Base-by-base conservation (phyloP, 2,329 filamentous ascomycete genomes). In the Aspergillus pseudonomiae region DNA sequence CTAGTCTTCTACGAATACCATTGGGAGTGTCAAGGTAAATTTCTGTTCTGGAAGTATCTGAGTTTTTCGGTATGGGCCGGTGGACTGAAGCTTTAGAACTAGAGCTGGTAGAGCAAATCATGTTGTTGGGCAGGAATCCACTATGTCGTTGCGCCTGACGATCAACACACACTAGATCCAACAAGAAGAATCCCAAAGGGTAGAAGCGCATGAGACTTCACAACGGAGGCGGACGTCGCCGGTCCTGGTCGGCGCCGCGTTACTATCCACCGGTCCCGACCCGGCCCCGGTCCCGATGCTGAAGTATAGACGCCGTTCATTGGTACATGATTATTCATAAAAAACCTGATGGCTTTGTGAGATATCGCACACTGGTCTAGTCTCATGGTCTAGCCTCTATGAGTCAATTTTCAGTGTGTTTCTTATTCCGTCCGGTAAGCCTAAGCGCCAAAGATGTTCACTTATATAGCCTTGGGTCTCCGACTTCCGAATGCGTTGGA, bases 251-350 rank as follows among this genome's bases (percentile, higher is more conserved):
- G 72, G 73, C 26, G 21, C 73, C 73, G 71, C 16, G 30, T 9
- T 16, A 34, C 63, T 66, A 65, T 62, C 67, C 16, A 7, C 50
- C 72, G 72, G 70, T 9, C 11, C 71, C 71, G 72, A 63, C 39
- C 39, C 67, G 65, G 65, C 32, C 53, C 60, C 41, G 50, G 55
- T 43, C 30, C 43, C 56, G 63, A 60, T 63, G 12, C 19, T 19
- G 46, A 60, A 54, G 43, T 54, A 43, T 60, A 54, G 19, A 32
- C 21, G 36, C n/a, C 36, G 36, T 41, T 60, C 50, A 60, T 60
- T 60, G 48, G 58, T 60, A 60, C 21, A 24, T 54, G 24, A 9
- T 14, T 21, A 36, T 30, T 39, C 6, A 39, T 6, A 36, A 21
- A 19, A 54, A 24, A 19, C 34, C n/a, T 39, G 34, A 36, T 39